A percentile compares a stretch with the other conserved stretches of the same genome.
phyloP scores from a whole-genome alignment of 305 asterid species.

The Plantago lanceolata region DNA sequence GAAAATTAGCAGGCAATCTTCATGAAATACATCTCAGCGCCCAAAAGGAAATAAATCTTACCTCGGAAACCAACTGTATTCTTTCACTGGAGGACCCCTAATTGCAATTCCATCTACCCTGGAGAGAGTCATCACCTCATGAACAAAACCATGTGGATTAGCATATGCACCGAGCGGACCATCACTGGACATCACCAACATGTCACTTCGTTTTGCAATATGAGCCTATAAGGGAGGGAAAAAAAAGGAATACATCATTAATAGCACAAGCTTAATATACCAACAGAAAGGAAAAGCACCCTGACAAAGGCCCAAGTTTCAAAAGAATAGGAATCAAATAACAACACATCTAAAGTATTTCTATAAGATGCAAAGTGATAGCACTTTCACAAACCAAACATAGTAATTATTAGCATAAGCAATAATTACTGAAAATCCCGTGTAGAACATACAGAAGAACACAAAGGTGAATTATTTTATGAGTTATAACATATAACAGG shows the following conservation, averaged over 20 bases:
- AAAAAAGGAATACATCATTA: slow-evolving; percentile 13
- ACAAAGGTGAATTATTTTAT: neutral
- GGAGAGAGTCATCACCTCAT: slow-evolving; percentile 79
- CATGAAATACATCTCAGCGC: slow-evolving; percentile 4
- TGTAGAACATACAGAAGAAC: too few species aligned
- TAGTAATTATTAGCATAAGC: too few species aligned
- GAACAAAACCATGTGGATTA: slow-evolving; percentile 77
- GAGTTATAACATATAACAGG: neutral
- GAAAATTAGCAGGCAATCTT: slow-evolving; percentile 13
- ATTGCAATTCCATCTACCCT: slow-evolving; percentile 66
- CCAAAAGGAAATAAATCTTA: slow-evolving; percentile 32
- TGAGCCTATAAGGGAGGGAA: slow-evolving; percentile 39
- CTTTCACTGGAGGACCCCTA: slow-evolving; percentile 60
- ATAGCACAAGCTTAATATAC: neutral
- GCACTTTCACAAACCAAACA: too few species aligned
- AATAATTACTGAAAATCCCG: too few species aligned
- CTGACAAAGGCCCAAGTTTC: neutral
- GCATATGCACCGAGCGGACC: slow-evolving; percentile 97
- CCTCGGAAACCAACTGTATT: slow-evolving; percentile 98
- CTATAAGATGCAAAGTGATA: too few species aligned
- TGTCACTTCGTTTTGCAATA: slow-evolving; percentile 80
- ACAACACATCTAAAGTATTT: too few species aligned
- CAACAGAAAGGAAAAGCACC: neutral
- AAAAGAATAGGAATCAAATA: too few species aligned
- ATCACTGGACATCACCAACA: slow-evolving; percentile 91